phyloP scores from a whole-genome alignment of 23 red algal species.

The Chondrus crispus region DNA sequence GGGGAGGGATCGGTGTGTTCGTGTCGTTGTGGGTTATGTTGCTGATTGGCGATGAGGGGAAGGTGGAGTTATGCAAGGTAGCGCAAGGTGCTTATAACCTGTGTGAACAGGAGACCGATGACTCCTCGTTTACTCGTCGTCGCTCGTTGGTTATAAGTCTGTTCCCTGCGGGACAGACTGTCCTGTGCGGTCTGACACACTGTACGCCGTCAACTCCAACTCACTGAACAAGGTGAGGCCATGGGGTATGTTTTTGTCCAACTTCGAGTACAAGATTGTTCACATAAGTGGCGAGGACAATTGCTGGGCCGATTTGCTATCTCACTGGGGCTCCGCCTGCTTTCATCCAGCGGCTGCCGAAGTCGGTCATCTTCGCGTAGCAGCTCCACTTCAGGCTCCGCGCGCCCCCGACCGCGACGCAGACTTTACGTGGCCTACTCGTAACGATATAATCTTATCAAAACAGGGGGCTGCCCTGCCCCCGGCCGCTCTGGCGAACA shows the following conservation, averaged over 20 bases:
- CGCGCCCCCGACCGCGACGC: too few relatives aligned
- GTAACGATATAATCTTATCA: neutral
- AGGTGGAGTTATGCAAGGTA: too few relatives aligned
- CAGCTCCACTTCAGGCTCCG: neutral
- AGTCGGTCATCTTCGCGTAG: neutral
- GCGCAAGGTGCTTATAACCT: too few relatives aligned
- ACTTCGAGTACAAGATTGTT: neutral
- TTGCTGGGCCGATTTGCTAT: constrained; percentile 3
- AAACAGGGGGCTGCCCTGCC: neutral
- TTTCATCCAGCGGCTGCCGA: neutral
- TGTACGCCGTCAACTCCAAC: neutral
- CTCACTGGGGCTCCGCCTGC: neutral
- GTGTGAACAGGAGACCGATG: too few relatives aligned
- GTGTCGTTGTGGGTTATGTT: too few relatives aligned
- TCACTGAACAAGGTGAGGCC: neutral
- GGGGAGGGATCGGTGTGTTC: too few relatives aligned
- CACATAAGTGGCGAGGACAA: constrained; percentile 13
- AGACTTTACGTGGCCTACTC: neutral
- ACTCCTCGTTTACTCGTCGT: too few relatives aligned
- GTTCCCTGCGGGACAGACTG: too few relatives aligned
- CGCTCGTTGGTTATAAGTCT: too few relatives aligned
- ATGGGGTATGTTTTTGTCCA: neutral
- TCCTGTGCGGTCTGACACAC: too few relatives aligned
- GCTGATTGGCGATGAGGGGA: too few relatives aligned
- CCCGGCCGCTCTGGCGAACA: too few relatives aligned